A percentile compares a stretch with the other conserved stretches of the same genome.
Conservation (phyloP, 192 early-diverging fungal genomes). For the Coemansia sp. region DNA sequence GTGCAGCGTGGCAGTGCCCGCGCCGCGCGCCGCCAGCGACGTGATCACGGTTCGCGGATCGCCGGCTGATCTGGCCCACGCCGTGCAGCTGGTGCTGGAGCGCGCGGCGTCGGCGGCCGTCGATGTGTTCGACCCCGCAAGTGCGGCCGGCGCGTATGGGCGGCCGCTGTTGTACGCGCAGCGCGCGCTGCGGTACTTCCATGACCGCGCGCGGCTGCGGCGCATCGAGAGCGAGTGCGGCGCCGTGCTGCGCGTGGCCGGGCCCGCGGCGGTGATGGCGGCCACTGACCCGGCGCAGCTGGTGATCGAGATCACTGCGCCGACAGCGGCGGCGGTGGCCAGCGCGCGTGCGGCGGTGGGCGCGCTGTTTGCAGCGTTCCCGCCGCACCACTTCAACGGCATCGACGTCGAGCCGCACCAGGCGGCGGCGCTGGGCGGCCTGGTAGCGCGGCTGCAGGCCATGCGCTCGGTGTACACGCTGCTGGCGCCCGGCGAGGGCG, state of each 20-base stretch:
- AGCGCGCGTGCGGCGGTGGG: constrained; percentile 64
- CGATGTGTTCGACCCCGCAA: constrained; percentile 68
- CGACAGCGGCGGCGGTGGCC: constrained; percentile 63
- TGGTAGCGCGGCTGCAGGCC: constrained; percentile 66
- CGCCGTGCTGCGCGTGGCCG: constrained; percentile 63
- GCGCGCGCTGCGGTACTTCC: constrained; percentile 76
- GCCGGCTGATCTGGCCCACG: constrained; percentile 65
- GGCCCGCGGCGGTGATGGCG: constrained; percentile 32
- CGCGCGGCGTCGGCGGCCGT: constrained; percentile 79
- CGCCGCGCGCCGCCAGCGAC: constrained; percentile 69
- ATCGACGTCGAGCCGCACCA: constrained; percentile 80
- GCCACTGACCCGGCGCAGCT: constrained; percentile 56
- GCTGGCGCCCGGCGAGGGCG: constrained; percentile 68
- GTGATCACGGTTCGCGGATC: constrained; percentile 82
- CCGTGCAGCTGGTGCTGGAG: constrained; percentile 79
- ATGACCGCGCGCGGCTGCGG: constrained; percentile 69
- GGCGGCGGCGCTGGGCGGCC: constrained; percentile 70
- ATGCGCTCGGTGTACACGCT: constrained; percentile 74
- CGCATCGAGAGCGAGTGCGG: constrained; percentile 77
- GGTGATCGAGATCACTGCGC: constrained; percentile 77
- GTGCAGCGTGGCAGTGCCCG: constrained; percentile 85
- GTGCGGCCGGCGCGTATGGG: constrained; percentile 54
- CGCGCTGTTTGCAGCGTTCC: constrained; percentile 60
- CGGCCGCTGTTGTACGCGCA: constrained; percentile 62
- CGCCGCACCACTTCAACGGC: constrained; percentile 62